Base-by-base conservation (phyloP, 306 rosid species). In the Citrullus amarus region DNA sequence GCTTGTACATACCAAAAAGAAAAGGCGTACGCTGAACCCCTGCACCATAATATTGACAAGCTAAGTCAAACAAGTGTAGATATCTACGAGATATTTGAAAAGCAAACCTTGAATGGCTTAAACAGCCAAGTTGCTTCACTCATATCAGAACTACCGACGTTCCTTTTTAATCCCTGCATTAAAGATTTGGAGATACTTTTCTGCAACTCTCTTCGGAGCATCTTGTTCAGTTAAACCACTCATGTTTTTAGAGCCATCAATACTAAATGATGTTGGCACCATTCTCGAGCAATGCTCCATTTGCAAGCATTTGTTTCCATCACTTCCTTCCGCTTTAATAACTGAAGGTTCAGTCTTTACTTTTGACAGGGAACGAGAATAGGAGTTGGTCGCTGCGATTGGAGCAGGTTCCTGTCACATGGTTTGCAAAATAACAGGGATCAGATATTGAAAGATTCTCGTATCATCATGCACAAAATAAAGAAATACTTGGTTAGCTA, bases 161-260 rank as follows among this genome's bases (percentile, higher is more conserved):
- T 73, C 61, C 15, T 73, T 73, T 51, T 50, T 72, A 72, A 72
- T 25, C 77, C 43, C 77, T 12, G 58, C 14, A 50, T 50, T 72
- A 28, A 71, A 71, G 77, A 72, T 50, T 25, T 50, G 77, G 44
- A 72, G 77, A 72, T 72, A 48, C 60, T 73, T 73, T 8, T 73
- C 77, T 17, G 77, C 77, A 28, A 73, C 77, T 51, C 77, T 72
- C 22, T 9, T 48, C n/a, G 43, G 36, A 15, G 6, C 60, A 28
- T 30, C 61, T 73, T 73, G 14, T 14, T 73, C 59, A 6, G 9
- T 2, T 46, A 43, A 43, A 25, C 57, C 76, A 28, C 3, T 73
- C 43, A 3, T 48, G 44, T 16, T 70, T 46, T 28, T 39, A 44
- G 76, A 73, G 16, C 77, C 61, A 8, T 30, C 44, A 11, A 73